A percentile compares a stretch with the other conserved stretches of the same genome.
Evolutionary conservation across 768 basidiomycete genomes (phyloP).

Genomic region (Pluteus cervinus): DNA sequence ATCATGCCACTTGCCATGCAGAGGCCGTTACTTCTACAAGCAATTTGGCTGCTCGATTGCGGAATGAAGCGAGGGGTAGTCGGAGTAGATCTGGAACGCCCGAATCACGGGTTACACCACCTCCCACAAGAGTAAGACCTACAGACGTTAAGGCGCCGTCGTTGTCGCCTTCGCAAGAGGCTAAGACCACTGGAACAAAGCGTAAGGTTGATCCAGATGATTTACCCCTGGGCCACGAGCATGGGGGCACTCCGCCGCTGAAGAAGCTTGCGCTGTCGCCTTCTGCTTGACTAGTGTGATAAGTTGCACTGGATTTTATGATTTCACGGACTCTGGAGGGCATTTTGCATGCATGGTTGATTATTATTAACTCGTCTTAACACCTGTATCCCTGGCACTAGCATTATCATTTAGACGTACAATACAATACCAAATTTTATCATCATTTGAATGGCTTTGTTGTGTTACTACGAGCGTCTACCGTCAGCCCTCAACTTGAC

Average conservation of each 20-base stretch:
- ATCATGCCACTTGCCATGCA: constrained; percentile 91
- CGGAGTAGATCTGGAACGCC: constrained; percentile 79
- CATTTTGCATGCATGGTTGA: background rate
- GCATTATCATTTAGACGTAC: constrained; percentile 14
- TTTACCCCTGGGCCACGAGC: constrained; percentile 29
- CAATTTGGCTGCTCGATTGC: constrained; percentile 62
- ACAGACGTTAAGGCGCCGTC: constrained; percentile 35
- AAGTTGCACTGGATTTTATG: constrained; percentile 3
- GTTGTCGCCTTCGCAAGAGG: constrained; percentile 45
- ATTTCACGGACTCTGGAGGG: background rate
- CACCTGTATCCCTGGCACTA: background rate
- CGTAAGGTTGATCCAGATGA: constrained; percentile 67
- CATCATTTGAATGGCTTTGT: too few species aligned
- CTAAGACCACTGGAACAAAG: constrained; percentile 55
- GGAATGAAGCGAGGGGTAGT: constrained; percentile 58
- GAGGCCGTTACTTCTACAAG: constrained; percentile 65
- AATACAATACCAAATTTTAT: constrained; percentile 15
- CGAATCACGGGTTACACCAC: constrained; percentile 45
- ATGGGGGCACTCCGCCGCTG: constrained; percentile 51
- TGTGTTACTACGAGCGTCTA: too few species aligned
- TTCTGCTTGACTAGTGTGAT: too few species aligned
- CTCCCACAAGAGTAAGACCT: constrained; percentile 25
- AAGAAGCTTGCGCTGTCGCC: constrained; percentile 59
- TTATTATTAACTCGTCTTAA: constrained; percentile 1
- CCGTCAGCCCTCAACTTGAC: too few species aligned